These are phyloP conservation scores for Albugo candida DNA, from an alignment of 352 stramenopile species.

Conservation along the genomic window DNA sequence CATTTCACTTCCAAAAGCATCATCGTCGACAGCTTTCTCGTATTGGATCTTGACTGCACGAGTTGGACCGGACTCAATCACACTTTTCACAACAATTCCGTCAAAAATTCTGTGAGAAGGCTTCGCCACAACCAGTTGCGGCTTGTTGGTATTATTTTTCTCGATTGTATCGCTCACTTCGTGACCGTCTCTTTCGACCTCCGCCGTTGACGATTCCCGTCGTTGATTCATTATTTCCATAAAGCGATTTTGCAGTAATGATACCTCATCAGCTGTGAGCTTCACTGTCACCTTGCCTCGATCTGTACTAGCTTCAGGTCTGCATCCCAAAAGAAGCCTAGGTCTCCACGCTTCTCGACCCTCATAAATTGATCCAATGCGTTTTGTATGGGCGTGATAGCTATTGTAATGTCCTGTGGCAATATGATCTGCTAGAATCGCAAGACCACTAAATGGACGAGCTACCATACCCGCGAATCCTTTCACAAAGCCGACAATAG, in stretches of 20 bases:
- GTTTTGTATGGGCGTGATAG: conserved; percentile 17
- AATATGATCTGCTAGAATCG: conserved; percentile 43
- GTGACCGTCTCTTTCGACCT: no score
- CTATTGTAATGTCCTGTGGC: conserved; percentile 44
- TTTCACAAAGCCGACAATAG: conserved; percentile 35
- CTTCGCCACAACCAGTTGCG: no score
- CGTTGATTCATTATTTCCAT: conserved; percentile 17
- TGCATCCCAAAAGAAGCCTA: conserved; percentile 22
- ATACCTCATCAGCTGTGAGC: neutral
- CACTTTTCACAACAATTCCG: neutral
- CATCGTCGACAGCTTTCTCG: neutral
- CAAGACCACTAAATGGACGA: conserved; percentile 27
- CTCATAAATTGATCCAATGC: conserved; percentile 16
- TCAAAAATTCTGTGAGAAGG: no score
- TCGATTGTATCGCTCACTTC: no score
- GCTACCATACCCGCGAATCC: conserved; percentile 30
- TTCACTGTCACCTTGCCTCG: neutral
- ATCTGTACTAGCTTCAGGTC: neutral
- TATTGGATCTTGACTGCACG: neutral
- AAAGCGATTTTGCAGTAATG: conserved; percentile 7
- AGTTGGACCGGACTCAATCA: neutral
- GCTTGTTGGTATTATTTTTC: no score
- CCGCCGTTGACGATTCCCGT: no score
- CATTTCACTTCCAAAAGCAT: neutral
- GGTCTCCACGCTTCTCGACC: no score